Evolutionary conservation across 805 yeast species (phyloP).

Genomic region (Millerago galiae): DNA sequence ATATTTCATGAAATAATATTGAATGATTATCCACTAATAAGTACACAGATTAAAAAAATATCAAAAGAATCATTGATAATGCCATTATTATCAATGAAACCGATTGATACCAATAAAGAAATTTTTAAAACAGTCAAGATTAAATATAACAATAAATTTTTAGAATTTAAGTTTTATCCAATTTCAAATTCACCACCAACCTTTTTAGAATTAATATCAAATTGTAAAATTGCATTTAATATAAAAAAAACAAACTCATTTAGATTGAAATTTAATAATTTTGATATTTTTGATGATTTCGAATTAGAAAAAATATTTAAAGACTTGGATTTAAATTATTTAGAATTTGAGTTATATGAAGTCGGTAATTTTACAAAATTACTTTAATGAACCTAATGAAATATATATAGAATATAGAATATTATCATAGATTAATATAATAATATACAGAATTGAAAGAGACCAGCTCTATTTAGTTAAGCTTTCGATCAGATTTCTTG

Average conservation of each 20-base stretch:
- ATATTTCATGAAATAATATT: slow-evolving; percentile 55
- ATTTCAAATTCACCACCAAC: slow-evolving; percentile 76
- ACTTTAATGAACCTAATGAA: slow-evolving; percentile 22
- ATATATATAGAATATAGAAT: not conserved
- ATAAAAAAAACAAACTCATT: slow-evolving; percentile 9
- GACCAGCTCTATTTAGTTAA: slow-evolving; percentile 2
- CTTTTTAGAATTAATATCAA: slow-evolving; percentile 66
- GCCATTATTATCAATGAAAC: slow-evolving; percentile 27
- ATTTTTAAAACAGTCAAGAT: slow-evolving; percentile 36
- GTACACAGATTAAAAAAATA: slow-evolving; percentile 30
- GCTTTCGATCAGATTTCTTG: slow-evolving; percentile 20
- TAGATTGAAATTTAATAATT: slow-evolving; percentile 14
- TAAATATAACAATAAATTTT: slow-evolving; percentile 44
- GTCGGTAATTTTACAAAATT: slow-evolving; percentile 12
- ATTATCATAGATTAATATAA: not conserved
- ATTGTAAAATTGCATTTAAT: slow-evolving; percentile 62
- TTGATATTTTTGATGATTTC: slow-evolving; percentile 11
- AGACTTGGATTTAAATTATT: slow-evolving; percentile 6
- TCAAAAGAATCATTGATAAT: slow-evolving; percentile 20
- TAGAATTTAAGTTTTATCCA: slow-evolving; percentile 62
- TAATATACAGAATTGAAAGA: not conserved
- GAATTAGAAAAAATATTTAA: slow-evolving; percentile 17
- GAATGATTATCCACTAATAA: slow-evolving; percentile 58
- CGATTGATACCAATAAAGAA: slow-evolving; percentile 30
- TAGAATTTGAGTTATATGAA: slow-evolving; percentile 20